A percentile compares a stretch with the other conserved stretches of the same genome.
Conservation (phyloP, 257 asterid genomes). For the Schizonepeta tenuifolia region DNA sequence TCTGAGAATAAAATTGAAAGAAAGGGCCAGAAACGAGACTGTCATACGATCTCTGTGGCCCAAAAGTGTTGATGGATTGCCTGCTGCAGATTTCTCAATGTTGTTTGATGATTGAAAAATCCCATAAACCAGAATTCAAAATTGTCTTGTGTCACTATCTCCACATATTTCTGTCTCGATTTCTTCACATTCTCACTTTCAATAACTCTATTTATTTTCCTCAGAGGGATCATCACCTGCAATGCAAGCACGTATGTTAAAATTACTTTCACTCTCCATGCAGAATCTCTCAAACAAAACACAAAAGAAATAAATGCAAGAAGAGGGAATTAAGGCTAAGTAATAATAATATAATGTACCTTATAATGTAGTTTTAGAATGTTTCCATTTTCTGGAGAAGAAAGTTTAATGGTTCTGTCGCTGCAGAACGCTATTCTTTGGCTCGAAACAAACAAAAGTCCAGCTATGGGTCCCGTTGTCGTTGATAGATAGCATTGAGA, state of each 20-base stretch:
- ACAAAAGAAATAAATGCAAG: not conserved
- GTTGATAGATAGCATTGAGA: constrained; percentile 44
- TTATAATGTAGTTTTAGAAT: constrained; percentile 36
- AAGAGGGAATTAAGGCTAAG: too few species aligned
- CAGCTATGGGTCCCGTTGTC: constrained; percentile 46
- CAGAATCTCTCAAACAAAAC: not conserved
- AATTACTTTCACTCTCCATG: not conserved
- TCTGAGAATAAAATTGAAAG: too few species aligned
- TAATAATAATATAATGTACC: constrained; percentile 19
- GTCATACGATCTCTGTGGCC: not conserved
- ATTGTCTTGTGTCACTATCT: constrained; percentile 45
- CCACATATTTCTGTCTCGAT: constrained; percentile 46
- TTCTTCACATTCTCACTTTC: constrained; percentile 40
- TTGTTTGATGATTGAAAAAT: constrained; percentile 39
- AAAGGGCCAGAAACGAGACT: too few species aligned
- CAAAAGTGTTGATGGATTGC: constrained; percentile 26
- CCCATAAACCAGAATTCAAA: constrained; percentile 61
- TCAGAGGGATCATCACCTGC: constrained; percentile 45
- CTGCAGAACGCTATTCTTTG: constrained; percentile 44
- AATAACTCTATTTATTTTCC: constrained; percentile 32
- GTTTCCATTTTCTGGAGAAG: constrained; percentile 34
- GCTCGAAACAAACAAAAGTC: constrained; percentile 39
- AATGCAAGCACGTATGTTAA: not conserved
- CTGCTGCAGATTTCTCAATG: constrained; percentile 35
- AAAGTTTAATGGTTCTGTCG: constrained; percentile 36